phyloP scores from a whole-genome alignment of 2,329 filamentous ascomycete species.

The Davidsoniella neocaledoniae region DNA sequence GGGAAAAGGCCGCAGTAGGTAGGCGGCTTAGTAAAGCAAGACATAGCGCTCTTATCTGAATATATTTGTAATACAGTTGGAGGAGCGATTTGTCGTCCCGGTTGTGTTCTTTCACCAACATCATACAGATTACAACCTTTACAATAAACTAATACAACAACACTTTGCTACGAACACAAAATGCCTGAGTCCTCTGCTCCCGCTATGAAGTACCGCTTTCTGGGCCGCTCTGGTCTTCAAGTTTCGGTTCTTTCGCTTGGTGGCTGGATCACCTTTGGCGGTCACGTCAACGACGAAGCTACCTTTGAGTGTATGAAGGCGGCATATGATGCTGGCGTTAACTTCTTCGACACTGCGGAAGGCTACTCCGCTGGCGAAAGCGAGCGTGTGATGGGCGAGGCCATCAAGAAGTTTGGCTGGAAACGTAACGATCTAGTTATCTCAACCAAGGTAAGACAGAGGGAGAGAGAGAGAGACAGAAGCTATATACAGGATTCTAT shows the following conservation, averaged over 20 bases:
- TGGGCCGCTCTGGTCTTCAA: conserved; percentile 55
- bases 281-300: conserved; percentile 42
- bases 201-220: conserved; percentile 53
- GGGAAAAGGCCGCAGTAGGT: too few relatives aligned
- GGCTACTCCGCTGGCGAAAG: conserved; percentile 42
- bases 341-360: conserved; percentile 48
- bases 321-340: conserved; percentile 42
- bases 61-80: too few relatives aligned
- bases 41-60: too few relatives aligned
- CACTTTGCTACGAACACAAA: not conserved
- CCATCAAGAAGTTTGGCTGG: conserved; percentile 43
- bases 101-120: not conserved
- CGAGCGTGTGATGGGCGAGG: conserved; percentile 45
- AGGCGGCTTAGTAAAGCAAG: too few relatives aligned
- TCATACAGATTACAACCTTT: not conserved
- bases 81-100: not conserved
- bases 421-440: conserved; percentile 45
- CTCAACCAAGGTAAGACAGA: conserved; percentile 31
- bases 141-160: not conserved
- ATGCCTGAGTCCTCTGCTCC: conserved; percentile 16
- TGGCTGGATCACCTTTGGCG: conserved; percentile 59
- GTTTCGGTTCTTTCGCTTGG: conserved; percentile 58
- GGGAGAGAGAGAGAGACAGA: too few relatives aligned
- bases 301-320: conserved; percentile 42
- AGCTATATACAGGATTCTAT: not conserved